A percentile compares a stretch with the other conserved stretches of the same genome.
These are phyloP conservation scores for Suillus alpinus DNA, from an alignment of 768 basidiomycete genomes.

Conservation along the genomic window DNA sequence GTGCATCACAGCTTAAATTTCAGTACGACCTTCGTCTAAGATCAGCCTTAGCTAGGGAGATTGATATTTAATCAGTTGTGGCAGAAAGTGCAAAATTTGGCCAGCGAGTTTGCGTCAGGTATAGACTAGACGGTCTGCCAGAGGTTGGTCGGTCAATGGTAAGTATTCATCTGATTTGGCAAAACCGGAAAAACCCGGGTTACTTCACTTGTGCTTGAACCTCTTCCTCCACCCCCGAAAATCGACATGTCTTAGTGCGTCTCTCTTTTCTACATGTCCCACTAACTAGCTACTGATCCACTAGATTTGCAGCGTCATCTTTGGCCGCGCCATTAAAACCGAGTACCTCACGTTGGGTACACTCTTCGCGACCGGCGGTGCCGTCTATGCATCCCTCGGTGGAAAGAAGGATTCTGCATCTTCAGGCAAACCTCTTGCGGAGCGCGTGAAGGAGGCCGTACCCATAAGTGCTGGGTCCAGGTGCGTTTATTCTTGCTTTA, in stretches of 20 bases:
- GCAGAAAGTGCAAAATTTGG: not conserved
- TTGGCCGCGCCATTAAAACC: slow-evolving; percentile 79
- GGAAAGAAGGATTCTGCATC: slow-evolving; percentile 47
- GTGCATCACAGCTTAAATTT: not conserved
- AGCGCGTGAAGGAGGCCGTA: slow-evolving; percentile 62
- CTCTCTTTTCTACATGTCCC: not conserved
- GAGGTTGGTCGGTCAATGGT: not conserved
- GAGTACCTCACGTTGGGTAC: slow-evolving; percentile 77
- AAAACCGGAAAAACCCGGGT: slow-evolving; percentile 21
- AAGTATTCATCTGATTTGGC: not conserved
- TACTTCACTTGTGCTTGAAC: slow-evolving; percentile 14
- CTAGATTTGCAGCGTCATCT: slow-evolving; percentile 53
- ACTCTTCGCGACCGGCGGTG: slow-evolving; percentile 55
- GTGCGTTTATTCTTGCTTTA: slow-evolving; percentile 41
- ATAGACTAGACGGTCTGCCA: not conserved
- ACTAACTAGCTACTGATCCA: slow-evolving; percentile 5
- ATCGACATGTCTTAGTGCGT: slow-evolving; percentile 46
- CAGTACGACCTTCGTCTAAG: not conserved
- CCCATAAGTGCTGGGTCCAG: slow-evolving; percentile 65
- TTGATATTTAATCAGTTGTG: not conserved
- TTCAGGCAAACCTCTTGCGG: slow-evolving; percentile 41
- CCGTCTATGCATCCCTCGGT: slow-evolving; percentile 52
- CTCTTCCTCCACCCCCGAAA: slow-evolving; percentile 9
- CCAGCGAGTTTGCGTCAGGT: not conserved
- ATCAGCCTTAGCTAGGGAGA: not conserved